Percentiles rank a stretch among this genome's conserved stretches.
Evolutionary conservation across 768 basidiomycete genomes (phyloP).

Genomic region (Leccinum broughii): DNA sequence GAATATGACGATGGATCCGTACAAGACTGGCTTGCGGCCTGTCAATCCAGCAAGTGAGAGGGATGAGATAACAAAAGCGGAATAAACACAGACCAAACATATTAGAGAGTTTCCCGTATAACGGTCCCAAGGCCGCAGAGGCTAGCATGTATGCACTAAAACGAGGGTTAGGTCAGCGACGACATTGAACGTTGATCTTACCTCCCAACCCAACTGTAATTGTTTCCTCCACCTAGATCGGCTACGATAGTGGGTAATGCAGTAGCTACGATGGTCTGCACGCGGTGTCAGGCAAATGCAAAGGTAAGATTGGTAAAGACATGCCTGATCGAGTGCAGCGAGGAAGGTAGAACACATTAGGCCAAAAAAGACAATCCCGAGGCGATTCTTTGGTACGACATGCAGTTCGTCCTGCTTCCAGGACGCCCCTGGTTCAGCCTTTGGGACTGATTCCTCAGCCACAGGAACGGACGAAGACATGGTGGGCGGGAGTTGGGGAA

Average conservation of each 20-base stretch:
- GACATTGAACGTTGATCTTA: constrained; percentile 11
- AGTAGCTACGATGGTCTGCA: constrained; percentile 48
- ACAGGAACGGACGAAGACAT: constrained; percentile 11
- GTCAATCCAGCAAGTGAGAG: background rate
- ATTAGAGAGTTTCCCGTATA: constrained; percentile 51
- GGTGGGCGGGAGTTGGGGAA: background rate
- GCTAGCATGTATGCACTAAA: constrained; percentile 49
- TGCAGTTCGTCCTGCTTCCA: constrained; percentile 44
- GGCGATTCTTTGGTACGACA: constrained; percentile 43
- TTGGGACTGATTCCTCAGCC: background rate
- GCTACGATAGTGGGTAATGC: constrained; percentile 51
- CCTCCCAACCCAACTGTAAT: constrained; percentile 54
- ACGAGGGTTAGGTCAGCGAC: background rate
- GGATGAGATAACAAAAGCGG: background rate
- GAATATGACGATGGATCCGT: constrained; percentile 38
- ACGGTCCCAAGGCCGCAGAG: constrained; percentile 39
- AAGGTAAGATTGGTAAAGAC: background rate
- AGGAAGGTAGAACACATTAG: constrained; percentile 45
- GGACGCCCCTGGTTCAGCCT: constrained; percentile 30
- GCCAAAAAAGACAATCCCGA: constrained; percentile 44
- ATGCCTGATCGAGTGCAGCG: constrained; percentile 50
- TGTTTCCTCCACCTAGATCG: constrained; percentile 43
- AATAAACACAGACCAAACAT: constrained; percentile 33
- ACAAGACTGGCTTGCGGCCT: constrained; percentile 42
- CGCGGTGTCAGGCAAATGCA: background rate